Percentiles rank a stretch among this genome's conserved stretches.
phyloP scores from a whole-genome alignment of 352 stramenopile species.

The Phytophthora kernoviae region DNA sequence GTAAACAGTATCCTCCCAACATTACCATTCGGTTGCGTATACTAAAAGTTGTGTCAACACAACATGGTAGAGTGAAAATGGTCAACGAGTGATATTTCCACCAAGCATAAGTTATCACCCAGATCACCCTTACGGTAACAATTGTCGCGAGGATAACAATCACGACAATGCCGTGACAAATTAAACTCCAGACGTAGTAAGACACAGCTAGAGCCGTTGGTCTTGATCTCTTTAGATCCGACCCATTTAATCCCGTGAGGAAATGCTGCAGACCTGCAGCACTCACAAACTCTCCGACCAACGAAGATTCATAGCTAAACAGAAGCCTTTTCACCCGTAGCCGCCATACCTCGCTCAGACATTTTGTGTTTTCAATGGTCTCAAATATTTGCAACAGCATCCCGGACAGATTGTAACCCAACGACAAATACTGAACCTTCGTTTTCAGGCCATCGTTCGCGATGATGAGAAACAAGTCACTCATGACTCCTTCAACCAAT shows the following conservation, averaged over 20 bases:
- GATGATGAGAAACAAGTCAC: constrained; percentile 28
- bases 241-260: constrained; percentile 7
- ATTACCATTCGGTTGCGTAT: constrained; percentile 17
- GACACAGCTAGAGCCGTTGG: background rate
- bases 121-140: background rate
- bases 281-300: constrained; percentile 27
- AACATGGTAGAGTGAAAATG: constrained; percentile 19
- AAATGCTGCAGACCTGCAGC: constrained; percentile 6
- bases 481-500: constrained; percentile 30
- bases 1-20: constrained; percentile 13
- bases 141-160: constrained; percentile 18
- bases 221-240: constrained; percentile 2
- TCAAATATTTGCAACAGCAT: constrained; percentile 27
- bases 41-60: constrained; percentile 15
- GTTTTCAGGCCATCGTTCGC: constrained; percentile 18
- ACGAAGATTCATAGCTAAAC: constrained; percentile 30
- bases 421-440: constrained; percentile 23
- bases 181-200: constrained; percentile 25
- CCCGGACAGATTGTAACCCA: constrained; percentile 29
- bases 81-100: constrained; percentile 17
- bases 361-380: constrained; percentile 19
- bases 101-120: constrained; percentile 8
- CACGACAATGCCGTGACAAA: constrained; percentile 22
- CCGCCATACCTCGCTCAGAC: constrained; percentile 9
- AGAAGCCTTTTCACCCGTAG: constrained; percentile 20